Conservation (phyloP, 2,329 filamentous ascomycete genomes). For the Aspergillus costaricaensis region DNA sequence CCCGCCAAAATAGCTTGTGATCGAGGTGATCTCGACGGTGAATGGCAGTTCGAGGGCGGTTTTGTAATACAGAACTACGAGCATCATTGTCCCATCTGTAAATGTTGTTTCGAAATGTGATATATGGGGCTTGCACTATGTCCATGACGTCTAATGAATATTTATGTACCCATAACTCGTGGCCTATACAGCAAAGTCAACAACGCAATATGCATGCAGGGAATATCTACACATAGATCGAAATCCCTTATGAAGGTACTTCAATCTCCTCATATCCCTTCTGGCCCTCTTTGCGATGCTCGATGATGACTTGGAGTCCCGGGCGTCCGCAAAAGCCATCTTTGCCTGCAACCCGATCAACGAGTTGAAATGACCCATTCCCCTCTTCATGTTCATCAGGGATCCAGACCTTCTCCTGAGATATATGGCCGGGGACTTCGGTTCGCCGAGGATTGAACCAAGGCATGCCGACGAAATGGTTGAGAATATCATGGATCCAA, state of each 20-base stretch:
- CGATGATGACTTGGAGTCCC: constrained; percentile 47
- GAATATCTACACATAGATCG: not conserved
- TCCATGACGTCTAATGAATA: not conserved
- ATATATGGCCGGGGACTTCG: constrained; percentile 58
- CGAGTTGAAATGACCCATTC: constrained; percentile 42
- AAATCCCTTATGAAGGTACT: constrained; percentile 31
- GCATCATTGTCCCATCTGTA: no score
- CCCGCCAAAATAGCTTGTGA: no score
- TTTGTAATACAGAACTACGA: no score
- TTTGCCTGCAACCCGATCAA: constrained; percentile 43
- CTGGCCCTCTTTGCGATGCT: constrained; percentile 44
- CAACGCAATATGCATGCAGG: not conserved
- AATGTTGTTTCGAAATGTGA: not conserved
- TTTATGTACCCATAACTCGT: not conserved
- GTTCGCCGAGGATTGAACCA: constrained; percentile 61
- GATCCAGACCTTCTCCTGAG: constrained; percentile 46
- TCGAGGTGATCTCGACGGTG: no score
- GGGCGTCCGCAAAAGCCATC: constrained; percentile 50
- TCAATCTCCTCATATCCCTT: constrained; percentile 50
- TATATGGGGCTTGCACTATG: not conserved
- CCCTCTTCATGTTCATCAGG: constrained; percentile 29
- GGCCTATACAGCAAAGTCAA: not conserved
- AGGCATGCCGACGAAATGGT: constrained; percentile 58
- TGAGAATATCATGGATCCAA: constrained; percentile 60
- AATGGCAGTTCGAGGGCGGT: no score